Percentiles rank a stretch among this genome's conserved stretches.
Evolutionary conservation across 352 stramenopile genomes (phyloP).

Genomic region (Globisporangium orthogonon): DNA sequence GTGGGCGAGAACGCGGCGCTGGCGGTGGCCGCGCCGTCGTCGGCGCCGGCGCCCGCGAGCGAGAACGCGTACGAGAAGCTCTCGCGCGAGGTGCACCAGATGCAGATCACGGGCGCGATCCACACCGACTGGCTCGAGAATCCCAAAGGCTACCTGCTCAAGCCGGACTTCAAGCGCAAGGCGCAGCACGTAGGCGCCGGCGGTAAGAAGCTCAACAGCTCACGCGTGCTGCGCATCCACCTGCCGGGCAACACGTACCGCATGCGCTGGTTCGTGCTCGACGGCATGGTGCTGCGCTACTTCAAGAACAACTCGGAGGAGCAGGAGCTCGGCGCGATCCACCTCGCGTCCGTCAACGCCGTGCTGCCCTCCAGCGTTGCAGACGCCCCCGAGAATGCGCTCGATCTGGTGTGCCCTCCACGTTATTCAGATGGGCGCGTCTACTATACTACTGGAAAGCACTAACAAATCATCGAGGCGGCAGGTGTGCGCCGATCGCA

Average conservation of each 20-base stretch:
- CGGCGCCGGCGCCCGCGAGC: slow-evolving; percentile 20
- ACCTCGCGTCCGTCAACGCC: slow-evolving; percentile 82
- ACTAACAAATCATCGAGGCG: not conserved
- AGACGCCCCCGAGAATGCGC: slow-evolving; percentile 74
- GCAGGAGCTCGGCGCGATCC: slow-evolving; percentile 84
- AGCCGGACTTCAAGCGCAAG: slow-evolving; percentile 87
- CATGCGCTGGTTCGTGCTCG: slow-evolving; percentile 83
- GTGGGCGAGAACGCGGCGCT: slow-evolving; percentile 17
- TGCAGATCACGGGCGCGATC: slow-evolving; percentile 86
- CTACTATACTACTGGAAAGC: not conserved
- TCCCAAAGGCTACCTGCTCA: slow-evolving; percentile 83
- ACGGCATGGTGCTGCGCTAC: slow-evolving; percentile 86
- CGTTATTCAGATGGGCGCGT: too few relatives aligned
- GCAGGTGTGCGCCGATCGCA: slow-evolving; percentile 79
- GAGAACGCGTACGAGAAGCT: slow-evolving; percentile 90
- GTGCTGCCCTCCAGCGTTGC: slow-evolving; percentile 86
- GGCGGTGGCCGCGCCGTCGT: slow-evolving; percentile 9
- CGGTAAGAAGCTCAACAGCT: slow-evolving; percentile 83
- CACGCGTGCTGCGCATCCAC: slow-evolving; percentile 68
- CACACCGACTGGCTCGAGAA: slow-evolving; percentile 89
- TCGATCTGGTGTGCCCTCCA: slow-evolving; percentile 49
- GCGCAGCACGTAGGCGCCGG: slow-evolving; percentile 79
- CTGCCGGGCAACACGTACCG: slow-evolving; percentile 76
- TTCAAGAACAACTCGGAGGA: slow-evolving; percentile 86
- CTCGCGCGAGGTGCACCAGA: slow-evolving; percentile 85